phyloP scores from a whole-genome alignment of 1,139 yeast species.

The Scheffersomyces parashehatae region DNA sequence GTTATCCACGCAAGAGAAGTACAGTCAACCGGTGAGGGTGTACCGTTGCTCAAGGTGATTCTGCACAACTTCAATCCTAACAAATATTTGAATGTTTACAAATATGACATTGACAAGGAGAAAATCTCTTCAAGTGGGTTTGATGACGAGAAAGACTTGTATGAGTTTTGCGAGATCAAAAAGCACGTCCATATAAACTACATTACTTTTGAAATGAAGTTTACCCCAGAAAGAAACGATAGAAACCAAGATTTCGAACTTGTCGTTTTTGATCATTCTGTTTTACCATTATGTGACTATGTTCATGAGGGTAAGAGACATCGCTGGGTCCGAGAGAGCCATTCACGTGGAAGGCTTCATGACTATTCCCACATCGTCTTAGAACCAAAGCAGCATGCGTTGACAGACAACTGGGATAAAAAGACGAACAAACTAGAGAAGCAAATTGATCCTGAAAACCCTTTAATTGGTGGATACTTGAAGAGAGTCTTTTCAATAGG shows the following conservation, averaged over 20 bases:
- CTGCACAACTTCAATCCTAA: background rate
- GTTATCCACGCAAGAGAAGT: background rate
- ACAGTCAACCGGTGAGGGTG: constrained; percentile 8
- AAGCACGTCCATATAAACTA: constrained; percentile 3
- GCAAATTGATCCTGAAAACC: too few species aligned
- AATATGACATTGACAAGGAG: background rate
- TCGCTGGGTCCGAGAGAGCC: constrained; percentile 7
- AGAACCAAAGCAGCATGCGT: constrained; percentile 6
- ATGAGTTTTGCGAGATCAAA: constrained; percentile 4
- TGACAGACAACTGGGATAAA: constrained; percentile 9
- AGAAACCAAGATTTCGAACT: constrained; percentile 3
- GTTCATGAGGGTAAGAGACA: constrained; percentile 6
- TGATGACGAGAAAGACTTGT: constrained; percentile 3
- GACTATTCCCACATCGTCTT: constrained; percentile 4
- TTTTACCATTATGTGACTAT: constrained; percentile 8
- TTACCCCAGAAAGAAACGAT: constrained; percentile 2
- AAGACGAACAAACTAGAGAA: background rate
- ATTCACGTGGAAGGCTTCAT: background rate
- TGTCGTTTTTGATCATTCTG: constrained; percentile 7
- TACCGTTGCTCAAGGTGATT: constrained; percentile 6
- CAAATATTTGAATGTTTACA: constrained; percentile 4
- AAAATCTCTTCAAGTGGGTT: background rate
- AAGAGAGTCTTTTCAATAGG: too few species aligned
- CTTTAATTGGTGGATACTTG: too few species aligned
- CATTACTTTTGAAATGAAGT: constrained; percentile 3